Evolutionary conservation across 2,329 filamentous ascomycete species (phyloP).

Genomic region (Aspergillus tamarii): DNA sequence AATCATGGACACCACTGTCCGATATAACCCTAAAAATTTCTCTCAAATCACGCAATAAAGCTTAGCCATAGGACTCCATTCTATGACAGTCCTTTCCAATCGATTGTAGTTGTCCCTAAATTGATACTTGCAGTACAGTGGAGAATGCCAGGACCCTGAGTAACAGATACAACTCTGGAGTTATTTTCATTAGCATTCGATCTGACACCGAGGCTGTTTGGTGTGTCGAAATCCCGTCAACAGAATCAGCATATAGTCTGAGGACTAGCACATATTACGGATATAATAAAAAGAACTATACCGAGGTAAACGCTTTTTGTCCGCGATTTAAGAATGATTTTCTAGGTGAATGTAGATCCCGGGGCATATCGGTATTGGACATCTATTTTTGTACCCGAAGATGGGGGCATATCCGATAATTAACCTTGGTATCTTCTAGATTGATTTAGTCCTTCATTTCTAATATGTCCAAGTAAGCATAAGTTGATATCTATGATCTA

Average conservation of each 20-base stretch:
- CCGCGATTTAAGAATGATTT: not conserved
- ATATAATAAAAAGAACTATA: not conserved
- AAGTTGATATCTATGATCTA: not conserved
- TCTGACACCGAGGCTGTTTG: not conserved
- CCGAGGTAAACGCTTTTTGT: not conserved
- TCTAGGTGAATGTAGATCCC: not conserved
- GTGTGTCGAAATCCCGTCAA: not conserved
- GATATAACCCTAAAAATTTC: not conserved
- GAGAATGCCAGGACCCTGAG: not conserved
- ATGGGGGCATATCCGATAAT: not conserved
- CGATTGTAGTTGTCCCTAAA: not conserved
- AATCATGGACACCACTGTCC: not conserved
- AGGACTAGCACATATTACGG: not conserved
- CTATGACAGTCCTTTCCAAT: not conserved
- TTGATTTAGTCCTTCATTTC: not conserved
- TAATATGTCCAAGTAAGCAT: not conserved
- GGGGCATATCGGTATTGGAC: not conserved
- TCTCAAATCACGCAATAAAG: not conserved
- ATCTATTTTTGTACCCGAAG: not conserved
- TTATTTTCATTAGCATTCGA: too few species aligned
- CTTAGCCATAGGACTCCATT: not conserved
- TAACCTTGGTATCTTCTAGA: not conserved
- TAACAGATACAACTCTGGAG: not conserved
- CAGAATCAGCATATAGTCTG: rapidly evolving
- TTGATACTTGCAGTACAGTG: not conserved